Base-by-base conservation (phyloP, 495 filamentous ascomycete genomes). In the Rhizodiscina lignyota region DNA sequence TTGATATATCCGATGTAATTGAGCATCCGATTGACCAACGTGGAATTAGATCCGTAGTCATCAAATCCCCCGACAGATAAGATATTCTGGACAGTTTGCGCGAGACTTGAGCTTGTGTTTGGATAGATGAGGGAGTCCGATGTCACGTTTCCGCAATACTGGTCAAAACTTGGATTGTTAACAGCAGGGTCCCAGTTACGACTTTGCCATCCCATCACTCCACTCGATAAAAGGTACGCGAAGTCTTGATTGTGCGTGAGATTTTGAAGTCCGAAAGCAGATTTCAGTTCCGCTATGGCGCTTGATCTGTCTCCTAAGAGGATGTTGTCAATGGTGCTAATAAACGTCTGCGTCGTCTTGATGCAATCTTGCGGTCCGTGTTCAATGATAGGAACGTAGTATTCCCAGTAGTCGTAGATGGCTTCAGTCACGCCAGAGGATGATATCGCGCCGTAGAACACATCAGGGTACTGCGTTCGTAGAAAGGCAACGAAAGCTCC, bases 401-500 rank as follows among this genome's bases (percentile, higher is more conserved):
- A 82, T 37, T 71, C 37, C 75, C 75, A 81, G 47, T 70, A 83
- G 37, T 82, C 74, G 45, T 66, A 69, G 32, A 82, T 77, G 4
- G 79, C 77, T 37, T 69, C 62, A 0, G 74, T 75, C 2, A 83
- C 78, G 1, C 73, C 78, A 3, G 77, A 81, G 0, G 72, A 77
- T 0, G 72, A 70, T 22, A 85, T 79, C 0, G 75, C 65, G 44
- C 70, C 79, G 56, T 59, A 79, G 55, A 72, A 83, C 18, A 69
- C 55, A 21, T 79, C 68, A 0, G 79, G 79, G 49, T 83, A 83
- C 29, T 71, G 41, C 35, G 68, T 70, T 2, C 79, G 67, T 21
- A 81, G 49, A 47, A 85, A 76, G 1, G 79, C 78, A 21, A 70
- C 72, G 38, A 79, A 74, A 6, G 70, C 72, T 12, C 79, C 79